Percentiles rank a stretch among this genome's conserved stretches.
Conservation (phyloP, 352 stramenopile species). For the Pythium rhizo-oryzae region DNA sequence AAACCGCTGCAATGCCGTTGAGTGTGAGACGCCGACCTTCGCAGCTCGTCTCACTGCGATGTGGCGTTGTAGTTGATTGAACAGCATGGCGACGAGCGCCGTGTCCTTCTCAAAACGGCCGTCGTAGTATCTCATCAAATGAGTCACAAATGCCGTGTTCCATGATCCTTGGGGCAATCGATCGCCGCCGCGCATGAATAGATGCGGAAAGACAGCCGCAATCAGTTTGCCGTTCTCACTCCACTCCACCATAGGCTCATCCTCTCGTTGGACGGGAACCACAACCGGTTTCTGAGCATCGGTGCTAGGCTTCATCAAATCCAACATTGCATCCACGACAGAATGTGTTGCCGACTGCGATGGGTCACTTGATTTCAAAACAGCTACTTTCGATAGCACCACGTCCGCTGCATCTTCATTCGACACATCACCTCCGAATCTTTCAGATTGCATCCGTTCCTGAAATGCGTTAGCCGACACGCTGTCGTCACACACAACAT, state of each 20-base stretch:
- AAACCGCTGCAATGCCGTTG: neutral
- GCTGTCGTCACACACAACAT: neutral
- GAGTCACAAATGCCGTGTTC: neutral
- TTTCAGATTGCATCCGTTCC: neutral
- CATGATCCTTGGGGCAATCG: neutral
- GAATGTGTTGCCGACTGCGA: neutral
- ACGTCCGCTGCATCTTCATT: neutral
- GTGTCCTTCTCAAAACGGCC: conserved; percentile 10
- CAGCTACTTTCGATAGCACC: neutral
- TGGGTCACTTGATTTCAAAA: neutral
- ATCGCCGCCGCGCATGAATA: conserved; percentile 13
- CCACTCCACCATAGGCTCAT: conserved; percentile 14
- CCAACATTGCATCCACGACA: neutral
- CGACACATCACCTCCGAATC: neutral
- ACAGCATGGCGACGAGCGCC: conserved; percentile 1
- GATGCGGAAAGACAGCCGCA: conserved; percentile 6
- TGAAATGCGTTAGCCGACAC: neutral
- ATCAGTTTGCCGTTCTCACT: conserved; percentile 10
- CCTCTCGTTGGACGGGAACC: neutral
- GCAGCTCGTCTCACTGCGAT: neutral
- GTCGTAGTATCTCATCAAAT: conserved; percentile 18
- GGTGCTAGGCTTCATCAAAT: neutral
- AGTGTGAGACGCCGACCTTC: conserved; percentile 5
- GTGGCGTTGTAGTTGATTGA: conserved; percentile 16
- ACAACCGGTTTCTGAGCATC: neutral